Evolutionary conservation across 2,329 filamentous ascomycete genomes (phyloP).

Genomic region (Penicillium vulpinum): DNA sequence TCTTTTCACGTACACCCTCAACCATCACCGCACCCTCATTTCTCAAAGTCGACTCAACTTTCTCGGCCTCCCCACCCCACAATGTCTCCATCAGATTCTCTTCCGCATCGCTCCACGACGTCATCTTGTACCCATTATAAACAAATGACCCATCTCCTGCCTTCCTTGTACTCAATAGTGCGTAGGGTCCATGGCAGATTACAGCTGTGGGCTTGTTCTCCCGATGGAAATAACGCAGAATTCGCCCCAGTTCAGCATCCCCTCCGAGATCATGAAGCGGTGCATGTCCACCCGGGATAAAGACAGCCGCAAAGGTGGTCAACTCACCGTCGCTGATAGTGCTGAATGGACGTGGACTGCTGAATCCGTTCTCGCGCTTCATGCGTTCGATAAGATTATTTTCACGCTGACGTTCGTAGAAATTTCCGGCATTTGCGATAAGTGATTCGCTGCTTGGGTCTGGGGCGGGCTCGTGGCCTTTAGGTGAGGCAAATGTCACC

Average conservation of each 20-base stretch:
- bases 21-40: constrained; percentile 48
- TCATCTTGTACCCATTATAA: constrained; percentile 50
- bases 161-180: constrained; percentile 45
- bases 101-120: constrained; percentile 48
- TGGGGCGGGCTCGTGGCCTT: constrained; percentile 43
- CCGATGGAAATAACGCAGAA: constrained; percentile 44
- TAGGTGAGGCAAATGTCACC: constrained; percentile 49
- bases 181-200: constrained; percentile 52
- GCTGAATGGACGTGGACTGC: constrained; percentile 38
- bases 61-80: constrained; percentile 45
- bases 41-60: constrained; percentile 42
- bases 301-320: constrained; percentile 42
- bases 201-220: constrained; percentile 47
- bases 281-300: constrained; percentile 50
- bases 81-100: constrained; percentile 51
- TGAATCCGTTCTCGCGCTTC: constrained; percentile 49
- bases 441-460: constrained; percentile 47
- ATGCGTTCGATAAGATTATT: constrained; percentile 46
- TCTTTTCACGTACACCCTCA: constrained; percentile 41
- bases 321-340: constrained; percentile 45
- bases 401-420: constrained; percentile 46
- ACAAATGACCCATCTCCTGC: constrained; percentile 40
- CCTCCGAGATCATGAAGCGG: constrained; percentile 46
- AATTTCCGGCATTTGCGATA: constrained; percentile 49
- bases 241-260: constrained; percentile 45